phyloP scores from a whole-genome alignment of 139 green algal species.

The Diplosphaera chodatii region DNA sequence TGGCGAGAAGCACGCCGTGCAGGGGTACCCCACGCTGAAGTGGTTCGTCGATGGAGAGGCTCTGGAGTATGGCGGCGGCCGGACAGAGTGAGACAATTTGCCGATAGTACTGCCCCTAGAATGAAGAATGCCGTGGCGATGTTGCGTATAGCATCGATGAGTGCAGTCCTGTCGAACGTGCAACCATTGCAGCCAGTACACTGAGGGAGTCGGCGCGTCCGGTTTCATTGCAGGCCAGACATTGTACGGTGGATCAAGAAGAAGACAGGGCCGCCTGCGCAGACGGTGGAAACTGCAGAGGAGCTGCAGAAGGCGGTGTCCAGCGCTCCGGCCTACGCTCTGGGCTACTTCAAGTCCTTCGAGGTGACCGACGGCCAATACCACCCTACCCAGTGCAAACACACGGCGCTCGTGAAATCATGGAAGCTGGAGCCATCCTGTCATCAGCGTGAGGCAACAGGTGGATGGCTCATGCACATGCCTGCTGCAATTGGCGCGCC shows the following conservation, averaged over 20 bases:
- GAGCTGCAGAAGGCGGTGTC: conserved; percentile 31
- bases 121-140: no score
- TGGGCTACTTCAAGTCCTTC: conserved; percentile 70
- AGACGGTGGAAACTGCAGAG: conserved; percentile 33
- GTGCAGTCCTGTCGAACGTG: no score
- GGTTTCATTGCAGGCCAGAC: conserved; percentile 42
- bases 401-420: no score
- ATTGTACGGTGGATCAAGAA: conserved; percentile 84
- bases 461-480: no score
- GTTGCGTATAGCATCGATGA: no score
- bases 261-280: conserved; percentile 76
- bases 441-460: no score
- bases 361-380: no score
- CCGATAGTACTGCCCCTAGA: no score
- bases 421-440: no score
- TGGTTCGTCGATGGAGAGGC: conserved; percentile 79
- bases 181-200: no score
- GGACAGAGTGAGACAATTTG: conserved; percentile 67
- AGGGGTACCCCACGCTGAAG: conserved; percentile 81
- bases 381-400: not conserved
- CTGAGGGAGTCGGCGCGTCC: no score
- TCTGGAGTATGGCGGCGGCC: conserved; percentile 63
- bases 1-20: conserved; percentile 39
- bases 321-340: conserved; percentile 45
- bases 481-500: no score